phyloP scores from a whole-genome alignment of 2,329 filamentous ascomycete genomes.

The Arthrobotrys conoides region DNA sequence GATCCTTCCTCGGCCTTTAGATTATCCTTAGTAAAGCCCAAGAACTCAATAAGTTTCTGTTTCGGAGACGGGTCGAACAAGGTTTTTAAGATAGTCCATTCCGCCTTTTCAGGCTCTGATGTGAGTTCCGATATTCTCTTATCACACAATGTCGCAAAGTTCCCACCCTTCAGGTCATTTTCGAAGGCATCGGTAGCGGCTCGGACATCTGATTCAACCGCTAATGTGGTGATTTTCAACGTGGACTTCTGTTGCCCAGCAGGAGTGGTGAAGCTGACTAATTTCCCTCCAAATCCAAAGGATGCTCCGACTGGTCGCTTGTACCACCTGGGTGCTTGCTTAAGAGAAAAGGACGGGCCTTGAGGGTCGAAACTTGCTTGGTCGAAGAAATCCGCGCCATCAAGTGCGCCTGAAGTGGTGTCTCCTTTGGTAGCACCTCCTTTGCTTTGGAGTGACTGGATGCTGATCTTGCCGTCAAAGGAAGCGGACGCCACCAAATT shows the following conservation, averaged over 20 bases:
- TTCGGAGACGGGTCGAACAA: conserved; percentile 88
- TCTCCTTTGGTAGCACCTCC: conserved; percentile 70
- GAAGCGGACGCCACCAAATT: conserved; percentile 93
- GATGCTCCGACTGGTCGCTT: conserved; percentile 86
- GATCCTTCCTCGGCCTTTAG: conserved; percentile 61
- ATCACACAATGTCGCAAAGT: conserved; percentile 84
- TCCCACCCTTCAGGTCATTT: conserved; percentile 80
- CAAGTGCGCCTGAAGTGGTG: conserved; percentile 77
- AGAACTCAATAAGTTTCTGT: conserved; percentile 85
- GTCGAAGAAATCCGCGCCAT: conserved; percentile 96
- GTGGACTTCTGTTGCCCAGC: conserved; percentile 80
- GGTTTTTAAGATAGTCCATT: conserved; percentile 95
- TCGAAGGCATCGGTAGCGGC: conserved; percentile 89
- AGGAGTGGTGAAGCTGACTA: conserved; percentile 80
- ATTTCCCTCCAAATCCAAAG: conserved; percentile 95
- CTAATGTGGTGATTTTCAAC: conserved; percentile 87
- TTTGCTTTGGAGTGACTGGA: conserved; percentile 90
- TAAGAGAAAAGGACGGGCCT: conserved; percentile 86
- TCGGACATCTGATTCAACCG: conserved; percentile 87
- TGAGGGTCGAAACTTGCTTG: conserved; percentile 93
- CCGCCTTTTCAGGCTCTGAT: conserved; percentile 91
- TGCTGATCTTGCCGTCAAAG: conserved; percentile 94
- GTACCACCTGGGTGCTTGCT: conserved; percentile 90
- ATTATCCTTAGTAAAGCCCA: conserved; percentile 80
- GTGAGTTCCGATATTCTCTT: conserved; percentile 80